Conservation (phyloP, 768 basidiomycete genomes). For the Mycena alexandri region DNA sequence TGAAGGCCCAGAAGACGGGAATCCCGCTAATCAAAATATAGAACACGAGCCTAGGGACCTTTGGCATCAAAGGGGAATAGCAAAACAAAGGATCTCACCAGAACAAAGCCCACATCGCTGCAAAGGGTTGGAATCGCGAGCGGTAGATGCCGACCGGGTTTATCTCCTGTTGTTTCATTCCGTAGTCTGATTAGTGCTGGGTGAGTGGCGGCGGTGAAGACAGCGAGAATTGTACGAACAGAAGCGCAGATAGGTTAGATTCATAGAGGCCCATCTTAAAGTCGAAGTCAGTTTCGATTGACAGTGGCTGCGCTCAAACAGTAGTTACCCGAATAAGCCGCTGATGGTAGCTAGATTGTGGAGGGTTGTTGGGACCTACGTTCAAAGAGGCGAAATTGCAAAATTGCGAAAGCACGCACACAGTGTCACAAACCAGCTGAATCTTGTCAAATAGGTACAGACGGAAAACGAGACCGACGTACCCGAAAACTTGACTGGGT, state of each 20-base stretch:
- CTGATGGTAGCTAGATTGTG: background rate
- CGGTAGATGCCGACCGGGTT: background rate
- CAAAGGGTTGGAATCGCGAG: background rate
- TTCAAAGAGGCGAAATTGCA: no score
- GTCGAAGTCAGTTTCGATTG: background rate
- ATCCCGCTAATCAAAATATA: slow-evolving; percentile 7
- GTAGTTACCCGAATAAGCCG: background rate
- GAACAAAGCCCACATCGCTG: slow-evolving; percentile 6
- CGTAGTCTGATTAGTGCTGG: background rate
- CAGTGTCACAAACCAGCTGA: slow-evolving; percentile 12
- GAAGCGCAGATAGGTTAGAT: slow-evolving; percentile 8
- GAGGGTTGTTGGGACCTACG: no score
- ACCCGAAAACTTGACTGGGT: slow-evolving; percentile 9
- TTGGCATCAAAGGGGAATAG: background rate
- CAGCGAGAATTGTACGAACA: background rate
- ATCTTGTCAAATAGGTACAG: background rate
- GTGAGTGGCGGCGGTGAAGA: background rate
- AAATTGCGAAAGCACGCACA: no score
- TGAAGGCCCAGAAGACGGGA: slow-evolving; percentile 10
- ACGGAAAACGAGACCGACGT: background rate
- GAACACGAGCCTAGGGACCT: background rate
- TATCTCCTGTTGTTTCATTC: background rate
- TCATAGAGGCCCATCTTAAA: slow-evolving; percentile 5
- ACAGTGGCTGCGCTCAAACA: background rate
- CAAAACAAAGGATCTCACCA: background rate